These are phyloP conservation scores for Brassica nigra DNA, from an alignment of 345 rosid genomes.

Conservation along the genomic window DNA sequence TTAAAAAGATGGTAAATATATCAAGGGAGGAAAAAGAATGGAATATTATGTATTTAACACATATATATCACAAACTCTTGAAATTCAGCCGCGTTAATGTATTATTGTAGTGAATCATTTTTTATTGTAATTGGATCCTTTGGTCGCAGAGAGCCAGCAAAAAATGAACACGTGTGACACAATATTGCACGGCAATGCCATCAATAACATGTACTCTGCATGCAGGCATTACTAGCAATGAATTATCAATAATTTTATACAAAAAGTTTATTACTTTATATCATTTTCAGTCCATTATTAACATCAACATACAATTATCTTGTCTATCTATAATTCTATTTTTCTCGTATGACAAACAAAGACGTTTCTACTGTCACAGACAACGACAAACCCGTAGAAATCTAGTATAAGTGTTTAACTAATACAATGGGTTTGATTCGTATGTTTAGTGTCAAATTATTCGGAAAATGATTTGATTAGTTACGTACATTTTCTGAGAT, in stretches of 20 bases:
- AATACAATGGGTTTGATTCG: not conserved
- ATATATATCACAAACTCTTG: not conserved
- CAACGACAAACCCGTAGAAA: conserved; percentile 10
- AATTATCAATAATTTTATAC: not conserved
- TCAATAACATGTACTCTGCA: conserved; percentile 23
- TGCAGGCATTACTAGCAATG: conserved; percentile 22
- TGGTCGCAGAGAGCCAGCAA: conserved; percentile 36
- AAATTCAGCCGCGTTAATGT: not conserved
- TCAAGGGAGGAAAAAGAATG: not conserved
- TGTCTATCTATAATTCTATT: conserved; percentile 18
- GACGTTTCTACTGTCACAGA: conserved; percentile 29
- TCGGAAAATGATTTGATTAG: not conserved
- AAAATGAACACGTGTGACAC: conserved; percentile 32
- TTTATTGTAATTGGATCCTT: not conserved
- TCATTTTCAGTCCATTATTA: conserved; percentile 15
- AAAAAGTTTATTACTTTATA: not conserved
- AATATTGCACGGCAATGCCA: conserved; percentile 17
- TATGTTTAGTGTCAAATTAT: not conserved
- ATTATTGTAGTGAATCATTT: not conserved
- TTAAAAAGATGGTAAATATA: not conserved
- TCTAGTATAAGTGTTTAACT: not conserved
- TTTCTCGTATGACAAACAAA: conserved; percentile 2
- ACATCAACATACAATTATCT: not conserved
- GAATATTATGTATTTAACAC: not conserved
- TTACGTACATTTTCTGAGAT: not conserved